phyloP scores from a whole-genome alignment of 345 rosid genomes.

The Populus euphratica region DNA sequence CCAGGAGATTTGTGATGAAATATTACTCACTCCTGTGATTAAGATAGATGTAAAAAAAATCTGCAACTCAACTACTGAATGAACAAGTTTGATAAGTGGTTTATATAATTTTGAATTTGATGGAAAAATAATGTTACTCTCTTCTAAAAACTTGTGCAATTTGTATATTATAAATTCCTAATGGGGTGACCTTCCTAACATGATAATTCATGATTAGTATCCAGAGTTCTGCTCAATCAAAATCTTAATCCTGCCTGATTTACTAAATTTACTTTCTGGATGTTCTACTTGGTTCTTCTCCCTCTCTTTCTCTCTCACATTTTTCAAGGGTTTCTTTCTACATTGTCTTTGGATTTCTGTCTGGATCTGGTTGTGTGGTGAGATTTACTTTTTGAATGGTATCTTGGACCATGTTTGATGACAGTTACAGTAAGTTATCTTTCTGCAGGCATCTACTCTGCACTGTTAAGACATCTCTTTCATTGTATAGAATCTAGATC shows the following conservation, averaged over 20 bases:
- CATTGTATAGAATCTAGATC: background rate
- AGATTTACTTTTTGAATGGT: background rate
- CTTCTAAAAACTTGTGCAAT: background rate
- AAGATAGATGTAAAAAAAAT: background rate
- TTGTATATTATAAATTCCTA: background rate
- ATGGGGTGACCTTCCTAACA: background rate
- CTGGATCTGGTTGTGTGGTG: background rate
- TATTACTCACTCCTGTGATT: background rate
- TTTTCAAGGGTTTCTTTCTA: background rate
- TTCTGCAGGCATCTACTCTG: background rate
- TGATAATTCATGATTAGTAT: background rate
- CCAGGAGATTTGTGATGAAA: background rate
- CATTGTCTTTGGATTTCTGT: background rate
- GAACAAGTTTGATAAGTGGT: background rate
- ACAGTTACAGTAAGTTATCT: background rate
- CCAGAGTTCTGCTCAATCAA: background rate
- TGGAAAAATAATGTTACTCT: background rate
- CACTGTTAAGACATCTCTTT: background rate
- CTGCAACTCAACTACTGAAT: background rate
- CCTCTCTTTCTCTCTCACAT: background rate
- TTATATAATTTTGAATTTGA: background rate
- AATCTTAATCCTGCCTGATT: background rate
- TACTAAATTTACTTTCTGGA: background rate
- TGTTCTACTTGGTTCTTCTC: background rate
- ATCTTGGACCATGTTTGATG: background rate